Conservation (phyloP, 202 grass and related monocot species). For the Panicum hallii region DNA sequence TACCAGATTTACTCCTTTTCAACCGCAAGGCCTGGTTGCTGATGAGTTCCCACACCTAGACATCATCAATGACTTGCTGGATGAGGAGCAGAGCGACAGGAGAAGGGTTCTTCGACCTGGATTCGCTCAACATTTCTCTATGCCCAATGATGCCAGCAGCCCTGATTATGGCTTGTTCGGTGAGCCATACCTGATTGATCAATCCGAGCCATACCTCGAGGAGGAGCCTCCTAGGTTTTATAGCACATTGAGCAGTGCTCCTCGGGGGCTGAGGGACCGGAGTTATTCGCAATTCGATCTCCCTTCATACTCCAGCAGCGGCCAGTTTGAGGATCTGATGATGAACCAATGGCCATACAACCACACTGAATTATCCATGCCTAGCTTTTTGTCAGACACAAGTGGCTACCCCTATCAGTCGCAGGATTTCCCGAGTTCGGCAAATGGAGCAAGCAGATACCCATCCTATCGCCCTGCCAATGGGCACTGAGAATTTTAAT, state of each 20-base stretch:
- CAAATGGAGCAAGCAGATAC: slow-evolving; percentile 53
- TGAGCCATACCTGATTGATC: slow-evolving; percentile 58
- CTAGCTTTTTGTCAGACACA: slow-evolving; percentile 53
- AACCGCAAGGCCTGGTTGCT: slow-evolving; percentile 62
- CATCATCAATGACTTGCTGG: slow-evolving; percentile 95
- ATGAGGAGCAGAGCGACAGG: slow-evolving; percentile 73
- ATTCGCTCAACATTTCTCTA: slow-evolving; percentile 70
- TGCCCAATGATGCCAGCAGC: slow-evolving; percentile 54
- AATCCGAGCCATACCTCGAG: slow-evolving; percentile 55
- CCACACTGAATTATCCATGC: slow-evolving; percentile 47
- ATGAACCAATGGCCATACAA: slow-evolving; percentile 68
- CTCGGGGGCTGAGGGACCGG: slow-evolving; percentile 50
- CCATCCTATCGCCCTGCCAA: slow-evolving; percentile 67
- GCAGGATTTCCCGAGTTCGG: slow-evolving; percentile 56
- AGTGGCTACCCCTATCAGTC: slow-evolving; percentile 64
- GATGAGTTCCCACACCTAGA: slow-evolving; percentile 98
- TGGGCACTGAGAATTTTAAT: slow-evolving; percentile 66
- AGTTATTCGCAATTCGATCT: slow-evolving; percentile 71
- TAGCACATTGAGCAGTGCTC: slow-evolving; percentile 41
- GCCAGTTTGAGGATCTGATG: slow-evolving; percentile 65
- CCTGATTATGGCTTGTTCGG: slow-evolving; percentile 54
- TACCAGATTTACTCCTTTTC: slow-evolving; percentile 63
- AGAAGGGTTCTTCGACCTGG: slow-evolving; percentile 51
- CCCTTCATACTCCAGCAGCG: slow-evolving; percentile 51
- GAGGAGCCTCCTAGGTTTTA: slow-evolving; percentile 48